phyloP scores from a whole-genome alignment of 2,329 filamentous ascomycete genomes.

The Pyrenochaeta sp. region DNA sequence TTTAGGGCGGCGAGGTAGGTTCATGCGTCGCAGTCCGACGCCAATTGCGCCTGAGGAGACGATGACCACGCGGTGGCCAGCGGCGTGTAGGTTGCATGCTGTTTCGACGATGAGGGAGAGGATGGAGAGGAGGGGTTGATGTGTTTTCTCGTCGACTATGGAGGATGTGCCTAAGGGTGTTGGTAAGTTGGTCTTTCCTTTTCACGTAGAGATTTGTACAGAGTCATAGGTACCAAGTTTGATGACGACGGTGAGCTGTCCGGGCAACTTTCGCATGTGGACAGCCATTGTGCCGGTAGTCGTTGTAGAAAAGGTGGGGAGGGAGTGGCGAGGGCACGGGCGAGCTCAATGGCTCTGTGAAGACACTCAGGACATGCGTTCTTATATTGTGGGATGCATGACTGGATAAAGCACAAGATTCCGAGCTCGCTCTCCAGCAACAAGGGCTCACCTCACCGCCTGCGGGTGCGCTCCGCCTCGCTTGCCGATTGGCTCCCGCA shows the following conservation, averaged over 20 bases:
- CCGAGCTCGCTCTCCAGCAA: constrained; percentile 21
- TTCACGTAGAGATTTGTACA: constrained; percentile 32
- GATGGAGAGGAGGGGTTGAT: constrained; percentile 90
- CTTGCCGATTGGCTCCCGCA: constrained; percentile 34
- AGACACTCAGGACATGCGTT: background rate
- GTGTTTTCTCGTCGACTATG: constrained; percentile 96
- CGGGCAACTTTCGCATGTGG: constrained; percentile 61
- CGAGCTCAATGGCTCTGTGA: constrained; percentile 8
- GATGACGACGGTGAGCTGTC: constrained; percentile 76
- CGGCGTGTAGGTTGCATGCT: constrained; percentile 82
- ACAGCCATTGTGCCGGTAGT: constrained; percentile 36
- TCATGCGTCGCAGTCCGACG: constrained; percentile 89
- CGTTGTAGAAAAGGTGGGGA: background rate
- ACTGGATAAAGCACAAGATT: constrained; percentile 25
- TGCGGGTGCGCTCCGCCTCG: background rate
- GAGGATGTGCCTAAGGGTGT: constrained; percentile 83
- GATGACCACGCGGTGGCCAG: constrained; percentile 93
- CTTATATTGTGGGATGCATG: constrained; percentile 18
- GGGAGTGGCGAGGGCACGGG: background rate
- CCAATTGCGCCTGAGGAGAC: constrained; percentile 98
- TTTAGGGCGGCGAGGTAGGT: constrained; percentile 86
- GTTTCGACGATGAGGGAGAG: constrained; percentile 94
- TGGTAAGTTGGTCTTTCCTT: constrained; percentile 40
- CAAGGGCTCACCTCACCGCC: constrained; percentile 19
- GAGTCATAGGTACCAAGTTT: constrained; percentile 73